Conservation (phyloP, 163 green algal species). For the Scenedesmus sp. region DNA sequence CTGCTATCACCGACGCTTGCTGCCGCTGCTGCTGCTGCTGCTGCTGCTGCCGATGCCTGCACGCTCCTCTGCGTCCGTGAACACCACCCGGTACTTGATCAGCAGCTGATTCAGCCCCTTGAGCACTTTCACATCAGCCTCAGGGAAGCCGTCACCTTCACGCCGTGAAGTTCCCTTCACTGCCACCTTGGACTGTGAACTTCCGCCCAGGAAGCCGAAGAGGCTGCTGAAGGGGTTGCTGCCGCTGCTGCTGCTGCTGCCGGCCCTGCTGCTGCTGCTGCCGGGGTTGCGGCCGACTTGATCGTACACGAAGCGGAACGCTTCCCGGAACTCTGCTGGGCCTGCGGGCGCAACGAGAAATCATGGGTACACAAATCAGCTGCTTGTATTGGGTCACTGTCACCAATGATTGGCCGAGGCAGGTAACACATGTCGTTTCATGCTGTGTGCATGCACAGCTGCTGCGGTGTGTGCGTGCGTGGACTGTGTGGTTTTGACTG, state of each 20-base stretch:
- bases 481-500: no score
- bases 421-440: no score
- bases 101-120: slow-evolving; percentile 59
- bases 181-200: not conserved
- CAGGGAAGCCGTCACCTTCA: slow-evolving; percentile 55
- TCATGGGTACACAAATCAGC: not conserved
- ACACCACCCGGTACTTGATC: slow-evolving; percentile 54
- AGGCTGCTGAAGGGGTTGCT: slow-evolving; percentile 37
- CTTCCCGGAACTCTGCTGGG: slow-evolving; percentile 70
- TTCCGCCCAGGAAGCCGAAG: not conserved
- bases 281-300: not conserved
- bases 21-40: not conserved
- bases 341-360: not conserved
- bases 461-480: not conserved
- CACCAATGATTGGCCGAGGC: no score
- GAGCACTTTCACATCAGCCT: slow-evolving; percentile 63
- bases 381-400: no score
- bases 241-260: slow-evolving; percentile 11
- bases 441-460: not conserved
- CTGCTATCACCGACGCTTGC: not conserved
- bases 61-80: slow-evolving; percentile 56
- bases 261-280: slow-evolving; percentile 8
- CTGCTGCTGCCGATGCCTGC: not conserved
- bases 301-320: slow-evolving; percentile 67
- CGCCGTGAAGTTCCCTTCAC: not conserved